Percentiles rank a stretch among this genome's conserved stretches.
phyloP scores from a whole-genome alignment of 495 filamentous ascomycete species.

The Aspergillus sclerotioniger region DNA sequence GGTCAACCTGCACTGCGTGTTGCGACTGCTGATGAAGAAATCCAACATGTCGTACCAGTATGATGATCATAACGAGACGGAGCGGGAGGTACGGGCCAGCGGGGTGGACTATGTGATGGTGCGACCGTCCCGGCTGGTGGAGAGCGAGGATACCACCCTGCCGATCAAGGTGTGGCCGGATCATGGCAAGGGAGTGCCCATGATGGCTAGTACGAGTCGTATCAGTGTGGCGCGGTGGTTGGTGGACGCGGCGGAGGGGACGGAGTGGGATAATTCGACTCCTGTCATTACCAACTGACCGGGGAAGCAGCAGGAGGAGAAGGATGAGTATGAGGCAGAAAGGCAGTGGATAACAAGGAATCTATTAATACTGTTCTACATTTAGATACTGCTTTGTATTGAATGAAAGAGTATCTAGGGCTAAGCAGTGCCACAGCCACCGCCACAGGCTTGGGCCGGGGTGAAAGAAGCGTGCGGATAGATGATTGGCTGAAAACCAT shows the following conservation, averaged over 20 bases:
- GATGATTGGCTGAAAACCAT: too few species aligned
- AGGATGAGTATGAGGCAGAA: too few species aligned
- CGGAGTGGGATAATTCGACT: constrained; percentile 24
- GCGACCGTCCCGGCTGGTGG: constrained; percentile 38
- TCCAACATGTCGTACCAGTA: constrained; percentile 47
- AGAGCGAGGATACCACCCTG: too few species aligned
- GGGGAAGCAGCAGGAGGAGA: too few species aligned
- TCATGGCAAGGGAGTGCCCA: constrained; percentile 25
- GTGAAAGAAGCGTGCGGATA: too few species aligned
- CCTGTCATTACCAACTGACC: constrained; percentile 29
- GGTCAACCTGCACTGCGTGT: constrained; percentile 40
- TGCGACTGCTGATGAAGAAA: constrained; percentile 40
- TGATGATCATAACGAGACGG: constrained; percentile 42
- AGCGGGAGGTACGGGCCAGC: constrained; percentile 36
- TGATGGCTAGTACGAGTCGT: constrained; percentile 29
- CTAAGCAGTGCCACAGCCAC: too few species aligned
- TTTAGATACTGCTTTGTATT: too few species aligned
- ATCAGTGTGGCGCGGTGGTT: constrained; percentile 28
- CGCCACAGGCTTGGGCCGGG: too few species aligned
- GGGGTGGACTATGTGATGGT: constrained; percentile 44
- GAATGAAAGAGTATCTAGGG: too few species aligned
- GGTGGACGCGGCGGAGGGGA: constrained; percentile 19
- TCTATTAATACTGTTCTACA: too few species aligned
- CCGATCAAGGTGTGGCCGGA: constrained; percentile 27
- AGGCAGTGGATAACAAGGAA: too few species aligned